phyloP scores from a whole-genome alignment of 495 filamentous ascomycete species.

The Trypethelium eluteriae region DNA sequence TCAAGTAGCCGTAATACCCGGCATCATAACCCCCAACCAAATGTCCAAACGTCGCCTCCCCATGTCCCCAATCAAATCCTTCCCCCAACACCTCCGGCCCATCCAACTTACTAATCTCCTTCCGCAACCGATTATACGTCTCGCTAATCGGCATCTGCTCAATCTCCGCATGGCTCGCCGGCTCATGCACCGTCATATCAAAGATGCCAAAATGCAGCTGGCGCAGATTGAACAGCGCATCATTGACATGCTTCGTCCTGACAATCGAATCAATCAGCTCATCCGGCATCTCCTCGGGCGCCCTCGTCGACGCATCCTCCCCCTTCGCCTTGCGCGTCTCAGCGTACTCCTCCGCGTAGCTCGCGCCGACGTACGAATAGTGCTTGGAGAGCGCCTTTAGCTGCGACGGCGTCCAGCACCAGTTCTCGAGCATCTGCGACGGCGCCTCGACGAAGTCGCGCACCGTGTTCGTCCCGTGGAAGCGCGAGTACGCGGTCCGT shows the following conservation, averaged over 20 bases:
- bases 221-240: constrained; percentile 58
- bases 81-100: constrained; percentile 52
- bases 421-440: constrained; percentile 69
- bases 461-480: constrained; percentile 65
- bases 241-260: constrained; percentile 63
- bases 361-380: constrained; percentile 55
- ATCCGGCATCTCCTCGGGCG: constrained; percentile 51
- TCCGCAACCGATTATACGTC: constrained; percentile 37
- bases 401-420: constrained; percentile 66
- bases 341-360: constrained; percentile 51
- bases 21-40: constrained; percentile 67
- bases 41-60: constrained; percentile 63
- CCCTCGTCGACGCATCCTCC: constrained; percentile 33
- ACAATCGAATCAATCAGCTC: constrained; percentile 54
- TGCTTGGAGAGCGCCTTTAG: constrained; percentile 58
- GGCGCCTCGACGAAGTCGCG: constrained; percentile 69
- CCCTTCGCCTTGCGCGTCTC: constrained; percentile 35
- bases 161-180: constrained; percentile 31
- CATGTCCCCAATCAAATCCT: constrained; percentile 56
- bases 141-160: constrained; percentile 32
- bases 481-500: constrained; percentile 58
- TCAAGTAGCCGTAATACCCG: constrained; percentile 67
- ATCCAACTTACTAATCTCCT: constrained; percentile 56
- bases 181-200: constrained; percentile 44
- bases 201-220: constrained; percentile 67